phyloP scores from a whole-genome alignment of 148 eudicot species.

The Diospyros lotus region DNA sequence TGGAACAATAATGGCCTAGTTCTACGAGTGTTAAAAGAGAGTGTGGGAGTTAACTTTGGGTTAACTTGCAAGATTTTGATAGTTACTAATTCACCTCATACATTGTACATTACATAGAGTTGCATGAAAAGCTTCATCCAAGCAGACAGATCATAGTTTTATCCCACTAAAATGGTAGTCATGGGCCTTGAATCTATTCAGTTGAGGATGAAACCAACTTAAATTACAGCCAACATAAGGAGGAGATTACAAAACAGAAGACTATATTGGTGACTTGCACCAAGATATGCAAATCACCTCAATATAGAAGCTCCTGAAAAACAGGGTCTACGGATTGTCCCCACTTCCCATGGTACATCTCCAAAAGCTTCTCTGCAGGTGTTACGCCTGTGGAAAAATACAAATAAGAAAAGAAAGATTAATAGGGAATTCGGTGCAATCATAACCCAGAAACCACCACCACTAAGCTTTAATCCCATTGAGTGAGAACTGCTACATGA shows the following conservation, averaged over 20 bases:
- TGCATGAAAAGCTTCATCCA: slow-evolving; percentile 3
- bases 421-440: no score
- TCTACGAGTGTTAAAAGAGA: background rate
- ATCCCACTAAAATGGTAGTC: background rate
- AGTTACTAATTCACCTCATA: background rate
- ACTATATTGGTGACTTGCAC: background rate
- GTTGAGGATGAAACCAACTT: background rate
- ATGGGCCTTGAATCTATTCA: background rate
- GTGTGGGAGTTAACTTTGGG: background rate
- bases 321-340: slow-evolving; percentile 84
- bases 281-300: slow-evolving; percentile 19
- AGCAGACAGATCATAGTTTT: background rate
- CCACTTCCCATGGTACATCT: slow-evolving; percentile 88
- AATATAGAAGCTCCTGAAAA: slow-evolving; percentile 84
- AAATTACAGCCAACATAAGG: background rate
- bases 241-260: background rate
- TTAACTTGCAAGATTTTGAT: background rate
- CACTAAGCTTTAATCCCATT: no score
- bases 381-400: slow-evolving; percentile 57
- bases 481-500: no score
- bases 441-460: no score
- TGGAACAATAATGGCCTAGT: background rate
- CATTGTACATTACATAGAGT: background rate
- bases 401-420: background rate
- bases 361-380: slow-evolving; percentile 94